Evolutionary conservation across 139 green algal genomes (phyloP), one percentile per base, ranked within the genome.

Genomic region (Coelastrella sp.): DNA sequence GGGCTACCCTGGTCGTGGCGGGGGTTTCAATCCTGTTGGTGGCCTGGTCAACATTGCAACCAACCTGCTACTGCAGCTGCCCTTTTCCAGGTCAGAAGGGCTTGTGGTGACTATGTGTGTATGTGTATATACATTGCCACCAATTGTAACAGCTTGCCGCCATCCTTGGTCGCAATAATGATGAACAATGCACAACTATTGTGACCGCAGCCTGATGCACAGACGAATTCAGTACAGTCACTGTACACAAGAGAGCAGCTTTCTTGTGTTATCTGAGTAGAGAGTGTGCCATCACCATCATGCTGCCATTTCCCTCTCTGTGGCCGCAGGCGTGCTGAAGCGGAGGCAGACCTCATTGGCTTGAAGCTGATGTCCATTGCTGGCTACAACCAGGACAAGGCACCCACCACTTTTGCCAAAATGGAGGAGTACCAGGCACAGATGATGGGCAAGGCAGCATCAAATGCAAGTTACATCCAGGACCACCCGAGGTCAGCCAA

Each of bases 341-440:
- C 91, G 10, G 93, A 95, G 87, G 93, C 93, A 19, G 93, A 95
- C 79, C 87, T 94, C 56, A 94, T 95, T 82, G 93, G 93, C 6
- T 70, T 95, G 57, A 94, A 95, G 91, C 92, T 95, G 20, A 94
- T 95, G 92, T 87, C 92, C 1, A 80, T 93, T 82, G 92, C 93
- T 6, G 92, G 93, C 56, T 94, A 92, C 78, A 90, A 93, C 83
- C 78, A 85, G 10, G 22, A 72, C 80, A 87, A 78, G 61, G 92
- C 92, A 20, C 92, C 92, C 8, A 79, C 85, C n/a, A 93, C 93
- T 8, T 94, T 94, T 87, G 85, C 59, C 63, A 65, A 76, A 60
- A 92, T 90, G 91, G 87, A 78, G 91, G 82, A 84, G 72, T 87
- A 91, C 22, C 49, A 81, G 66, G 88, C 17, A 7, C 49, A 89